A percentile compares a stretch with the other conserved stretches of the same genome.
Evolutionary conservation across 78 protist species (phyloP).

Genomic region (Creolimax fragrantissima): DNA sequence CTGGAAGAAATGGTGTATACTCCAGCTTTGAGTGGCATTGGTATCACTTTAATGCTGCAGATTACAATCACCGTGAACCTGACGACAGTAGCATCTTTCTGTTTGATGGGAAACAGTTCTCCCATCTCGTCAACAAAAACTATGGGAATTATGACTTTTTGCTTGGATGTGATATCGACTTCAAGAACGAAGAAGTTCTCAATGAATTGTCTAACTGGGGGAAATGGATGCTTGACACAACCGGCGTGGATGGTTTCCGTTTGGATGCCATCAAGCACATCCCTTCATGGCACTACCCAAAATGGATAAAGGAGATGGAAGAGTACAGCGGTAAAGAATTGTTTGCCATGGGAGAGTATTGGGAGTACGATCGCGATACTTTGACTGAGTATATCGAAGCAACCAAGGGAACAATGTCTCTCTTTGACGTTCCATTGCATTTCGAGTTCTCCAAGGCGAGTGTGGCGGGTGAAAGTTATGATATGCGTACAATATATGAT

Average conservation of each 20-base stretch:
- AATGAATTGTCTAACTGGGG: background rate
- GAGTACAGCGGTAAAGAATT: background rate
- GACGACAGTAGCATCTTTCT: background rate
- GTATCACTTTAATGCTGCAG: background rate
- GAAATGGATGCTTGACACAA: background rate
- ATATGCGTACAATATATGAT: slow-evolving; percentile 26
- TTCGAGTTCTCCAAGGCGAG: slow-evolving; percentile 23
- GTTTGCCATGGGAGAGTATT: slow-evolving; percentile 35
- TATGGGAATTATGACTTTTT: slow-evolving; percentile 23
- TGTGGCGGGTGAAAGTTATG: background rate
- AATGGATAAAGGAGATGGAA: background rate
- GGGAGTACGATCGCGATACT: background rate
- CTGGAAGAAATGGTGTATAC: slow-evolving; percentile 9
- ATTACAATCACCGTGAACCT: background rate
- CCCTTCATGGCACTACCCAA: background rate
- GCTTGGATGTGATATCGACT: slow-evolving; percentile 2
- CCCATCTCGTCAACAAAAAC: background rate
- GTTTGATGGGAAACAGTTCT: background rate
- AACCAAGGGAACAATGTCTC: slow-evolving; percentile 4
- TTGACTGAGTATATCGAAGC: background rate
- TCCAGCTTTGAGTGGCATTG: background rate
- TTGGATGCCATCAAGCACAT: slow-evolving; percentile 33
- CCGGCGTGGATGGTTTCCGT: slow-evolving; percentile 23
- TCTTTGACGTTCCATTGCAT: slow-evolving; percentile 23
- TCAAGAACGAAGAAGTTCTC: background rate